Conservation (phyloP, 352 stramenopile genomes). For the Globisporangium yorkense region DNA sequence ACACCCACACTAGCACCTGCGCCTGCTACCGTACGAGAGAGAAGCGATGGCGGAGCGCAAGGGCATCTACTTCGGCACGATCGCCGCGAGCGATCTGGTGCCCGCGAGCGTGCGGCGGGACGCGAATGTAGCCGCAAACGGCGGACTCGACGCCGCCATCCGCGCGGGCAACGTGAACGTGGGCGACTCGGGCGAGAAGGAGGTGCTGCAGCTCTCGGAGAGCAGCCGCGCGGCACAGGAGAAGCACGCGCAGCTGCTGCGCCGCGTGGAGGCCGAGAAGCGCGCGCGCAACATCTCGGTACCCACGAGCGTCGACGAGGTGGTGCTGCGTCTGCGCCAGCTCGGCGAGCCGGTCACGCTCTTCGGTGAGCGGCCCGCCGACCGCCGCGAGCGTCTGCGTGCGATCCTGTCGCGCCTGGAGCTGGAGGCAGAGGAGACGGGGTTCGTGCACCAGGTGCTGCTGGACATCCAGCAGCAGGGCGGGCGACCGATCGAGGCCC, state of each 20-base stretch:
- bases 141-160: constrained; percentile 51
- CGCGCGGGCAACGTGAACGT: constrained; percentile 82
- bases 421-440: constrained; percentile 63
- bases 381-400: constrained; percentile 92
- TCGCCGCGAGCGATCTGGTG: constrained; percentile 33
- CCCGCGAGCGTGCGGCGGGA: constrained; percentile 36
- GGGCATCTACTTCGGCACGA: constrained; percentile 81
- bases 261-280: constrained; percentile 89
- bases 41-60: constrained; percentile 59
- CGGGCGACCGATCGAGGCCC: constrained; percentile 11
- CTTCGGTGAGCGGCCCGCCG: constrained; percentile 94
- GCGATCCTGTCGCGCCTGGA: constrained; percentile 83
- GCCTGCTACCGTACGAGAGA: neutral
- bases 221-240: constrained; percentile 80
- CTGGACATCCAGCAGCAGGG: constrained; percentile 42
- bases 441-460: constrained; percentile 53
- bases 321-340: constrained; percentile 86
- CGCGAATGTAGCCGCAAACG: neutral
- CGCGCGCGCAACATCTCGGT: constrained; percentile 88
- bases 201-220: constrained; percentile 80
- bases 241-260: constrained; percentile 83
- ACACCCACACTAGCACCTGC: neutral
- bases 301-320: constrained; percentile 90
- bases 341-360: constrained; percentile 91
- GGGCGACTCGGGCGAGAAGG: constrained; percentile 64